Evolutionary conservation across 305 asterid species (phyloP).

Genomic region (Fraxinus nigra): DNA sequence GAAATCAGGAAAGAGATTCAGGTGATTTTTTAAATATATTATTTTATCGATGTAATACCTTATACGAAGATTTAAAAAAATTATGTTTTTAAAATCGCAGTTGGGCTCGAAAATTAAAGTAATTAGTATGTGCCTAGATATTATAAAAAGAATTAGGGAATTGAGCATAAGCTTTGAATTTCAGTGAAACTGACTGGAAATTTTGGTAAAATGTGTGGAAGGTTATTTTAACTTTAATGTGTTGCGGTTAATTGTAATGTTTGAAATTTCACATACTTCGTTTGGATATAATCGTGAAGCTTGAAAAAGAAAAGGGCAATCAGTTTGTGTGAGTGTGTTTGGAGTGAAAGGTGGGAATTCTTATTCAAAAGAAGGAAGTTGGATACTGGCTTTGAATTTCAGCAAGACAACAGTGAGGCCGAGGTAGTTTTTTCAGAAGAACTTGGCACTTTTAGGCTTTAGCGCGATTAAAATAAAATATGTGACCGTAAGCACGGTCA

Average conservation of each 20-base stretch:
- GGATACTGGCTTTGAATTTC: background rate
- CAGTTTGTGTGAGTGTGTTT: background rate
- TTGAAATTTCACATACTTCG: background rate
- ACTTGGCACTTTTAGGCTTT: background rate
- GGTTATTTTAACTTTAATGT: background rate
- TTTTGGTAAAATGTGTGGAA: background rate
- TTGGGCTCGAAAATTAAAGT: background rate
- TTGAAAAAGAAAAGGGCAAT: background rate
- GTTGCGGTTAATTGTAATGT: background rate
- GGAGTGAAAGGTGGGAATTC: background rate
- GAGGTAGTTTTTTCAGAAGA: background rate
- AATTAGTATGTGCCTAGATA: background rate
- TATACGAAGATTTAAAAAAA: background rate
- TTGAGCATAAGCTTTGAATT: background rate
- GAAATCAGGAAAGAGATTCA: conserved; percentile 32
- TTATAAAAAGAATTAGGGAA: background rate
- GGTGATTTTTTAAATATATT: conserved; percentile 15
- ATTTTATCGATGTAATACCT: background rate
- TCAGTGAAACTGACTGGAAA: background rate
- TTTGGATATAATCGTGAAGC: background rate
- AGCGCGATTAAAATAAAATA: background rate
- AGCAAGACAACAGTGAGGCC: background rate
- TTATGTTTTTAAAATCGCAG: background rate
- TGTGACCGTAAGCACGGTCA: background rate
- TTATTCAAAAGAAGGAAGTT: background rate